Conservation (phyloP, 306 rosid species). For the Vigna angularis region DNA sequence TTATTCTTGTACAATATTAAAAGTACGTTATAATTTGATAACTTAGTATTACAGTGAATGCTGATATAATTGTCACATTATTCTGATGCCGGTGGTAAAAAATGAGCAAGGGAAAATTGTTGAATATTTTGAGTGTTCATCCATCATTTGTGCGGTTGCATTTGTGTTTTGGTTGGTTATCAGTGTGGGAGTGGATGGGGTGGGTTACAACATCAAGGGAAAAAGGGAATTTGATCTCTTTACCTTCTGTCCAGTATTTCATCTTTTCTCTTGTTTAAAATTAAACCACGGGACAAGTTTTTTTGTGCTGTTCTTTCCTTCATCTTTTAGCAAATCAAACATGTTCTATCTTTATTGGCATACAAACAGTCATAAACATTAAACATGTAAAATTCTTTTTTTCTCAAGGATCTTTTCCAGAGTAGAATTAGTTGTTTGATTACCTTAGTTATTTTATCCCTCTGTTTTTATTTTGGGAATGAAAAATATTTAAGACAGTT, state of each 20-base stretch:
- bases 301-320: neutral
- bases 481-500: neutral
- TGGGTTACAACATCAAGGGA: neutral
- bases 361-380: neutral
- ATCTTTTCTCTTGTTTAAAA: neutral
- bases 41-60: neutral
- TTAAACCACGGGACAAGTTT: neutral
- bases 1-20: too few species aligned
- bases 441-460: slow-evolving; percentile 19
- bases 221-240: neutral
- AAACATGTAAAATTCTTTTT: neutral
- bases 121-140: neutral
- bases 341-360: neutral
- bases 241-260: neutral
- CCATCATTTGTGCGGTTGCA: neutral
- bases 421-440: slow-evolving; percentile 3
- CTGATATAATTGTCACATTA: neutral
- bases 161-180: neutral
- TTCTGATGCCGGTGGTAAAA: neutral
- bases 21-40: too few species aligned
- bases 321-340: neutral
- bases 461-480: neutral
- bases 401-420: neutral
- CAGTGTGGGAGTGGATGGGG: neutral
- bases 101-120: neutral